These are phyloP conservation scores for Boletus semigastroideus DNA, from an alignment of 1,284 basidiomycete species.

Conservation along the genomic window DNA sequence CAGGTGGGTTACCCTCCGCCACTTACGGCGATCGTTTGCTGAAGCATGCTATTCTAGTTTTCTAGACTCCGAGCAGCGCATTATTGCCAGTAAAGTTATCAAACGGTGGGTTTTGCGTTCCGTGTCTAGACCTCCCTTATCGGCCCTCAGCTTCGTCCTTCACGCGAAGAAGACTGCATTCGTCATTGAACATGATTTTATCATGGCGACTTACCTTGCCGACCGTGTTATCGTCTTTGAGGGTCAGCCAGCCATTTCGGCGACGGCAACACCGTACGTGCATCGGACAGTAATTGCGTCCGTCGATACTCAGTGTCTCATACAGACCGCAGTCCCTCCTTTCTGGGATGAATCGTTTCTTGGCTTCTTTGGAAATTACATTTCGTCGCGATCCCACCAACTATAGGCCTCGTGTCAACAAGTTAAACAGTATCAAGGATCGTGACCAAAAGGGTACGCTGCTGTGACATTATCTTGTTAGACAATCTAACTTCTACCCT, in stretches of 20 bases:
- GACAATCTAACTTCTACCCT: slow-evolving; percentile 9
- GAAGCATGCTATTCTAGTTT: slow-evolving; percentile 52
- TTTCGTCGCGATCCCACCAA: slow-evolving; percentile 96
- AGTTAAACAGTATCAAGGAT: slow-evolving; percentile 90
- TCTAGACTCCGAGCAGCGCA: slow-evolving; percentile 98
- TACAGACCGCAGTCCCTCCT: slow-evolving; percentile 77
- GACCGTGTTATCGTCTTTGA: slow-evolving; percentile 97
- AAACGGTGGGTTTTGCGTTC: slow-evolving; percentile 61
- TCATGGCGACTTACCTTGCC: slow-evolving; percentile 95
- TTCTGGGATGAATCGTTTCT: slow-evolving; percentile 90
- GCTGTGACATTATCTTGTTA: slow-evolving; percentile 3
- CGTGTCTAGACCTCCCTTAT: slow-evolving; percentile 4
- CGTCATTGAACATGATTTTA: slow-evolving; percentile 97
- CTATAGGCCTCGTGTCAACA: slow-evolving; percentile 93
- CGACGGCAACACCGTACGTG: slow-evolving; percentile 83
- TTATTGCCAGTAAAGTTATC: slow-evolving; percentile 94
- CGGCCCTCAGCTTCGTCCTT: slow-evolving; percentile 75
- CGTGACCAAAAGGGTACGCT: slow-evolving; percentile 86
- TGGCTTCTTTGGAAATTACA: slow-evolving; percentile 90
- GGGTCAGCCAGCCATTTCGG: slow-evolving; percentile 78
- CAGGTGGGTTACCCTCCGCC: slow-evolving; percentile 40
- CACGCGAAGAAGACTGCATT: slow-evolving; percentile 96
- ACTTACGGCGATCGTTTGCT: not conserved
- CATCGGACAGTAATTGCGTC: not conserved
- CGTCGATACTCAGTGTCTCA: slow-evolving; percentile 8